Base-by-base conservation (phyloP, 2,329 filamentous ascomycete species). In the Calonectria pseudoreteaudii region DNA sequence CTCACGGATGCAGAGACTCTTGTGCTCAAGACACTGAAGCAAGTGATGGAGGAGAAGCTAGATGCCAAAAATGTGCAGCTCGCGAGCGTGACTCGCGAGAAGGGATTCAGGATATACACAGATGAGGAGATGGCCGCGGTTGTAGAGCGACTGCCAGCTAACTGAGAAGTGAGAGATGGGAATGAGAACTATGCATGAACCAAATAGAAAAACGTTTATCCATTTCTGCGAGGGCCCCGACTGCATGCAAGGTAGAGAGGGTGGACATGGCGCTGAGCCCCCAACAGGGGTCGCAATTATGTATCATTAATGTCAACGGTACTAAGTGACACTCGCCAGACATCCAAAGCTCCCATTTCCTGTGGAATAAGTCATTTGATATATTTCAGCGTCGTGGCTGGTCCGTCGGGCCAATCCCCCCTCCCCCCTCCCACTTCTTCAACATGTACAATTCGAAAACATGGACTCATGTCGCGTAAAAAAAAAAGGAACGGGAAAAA, bases 1-100 rank as follows among this genome's bases (percentile, higher is more conserved):
- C 93, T 99, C 76, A 89, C 91, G 71, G 97, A 99, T 84, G 97
- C 97, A 72, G 97, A 99, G 88, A 97, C 96, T 4, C 88, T 99
- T 78, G 96, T 98, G 66, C 89, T 99, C 82, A 98, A 98, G 92
- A 99, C 97, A 47, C 86, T 99, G 85, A 99, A 98, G 91, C 97
- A 99, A 88, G 97, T 99, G 80, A 99, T 99, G 97, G 97, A 99
- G 88, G 97, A 99, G 92, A 99, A 99, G 89, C 90, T 99, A 74
- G 97, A 99, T 85, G 91, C 95, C 77, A 99, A 99, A 92, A 99
- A 99, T 84, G 97, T 99, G 78, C 97, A 99, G 89, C 87, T 99
- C 80, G 97, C 97, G 68, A 98, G 96, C 84, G 97, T 99, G 72
- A 99, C 97, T 76, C 98, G 96, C 90, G 96, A 98, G 79, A 96